phyloP scores from a whole-genome alignment of 2,329 filamentous ascomycete species.

The Chaetomium sp. region DNA sequence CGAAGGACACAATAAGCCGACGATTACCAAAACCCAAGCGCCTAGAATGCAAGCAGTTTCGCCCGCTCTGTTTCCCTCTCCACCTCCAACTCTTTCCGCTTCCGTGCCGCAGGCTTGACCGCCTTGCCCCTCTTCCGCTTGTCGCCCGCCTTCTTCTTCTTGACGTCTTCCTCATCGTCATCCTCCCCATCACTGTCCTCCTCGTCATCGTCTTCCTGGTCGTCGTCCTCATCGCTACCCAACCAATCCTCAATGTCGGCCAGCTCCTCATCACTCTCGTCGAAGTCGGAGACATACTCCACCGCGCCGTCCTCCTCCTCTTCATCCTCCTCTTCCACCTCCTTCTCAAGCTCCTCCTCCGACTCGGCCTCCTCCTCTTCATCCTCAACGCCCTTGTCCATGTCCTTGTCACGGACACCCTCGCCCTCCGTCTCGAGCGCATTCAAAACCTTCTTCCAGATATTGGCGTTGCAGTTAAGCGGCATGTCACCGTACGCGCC shows the following conservation, averaged over 20 bases:
- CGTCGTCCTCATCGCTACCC: slow-evolving; percentile 62
- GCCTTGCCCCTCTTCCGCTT: slow-evolving; percentile 48
- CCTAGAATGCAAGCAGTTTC: slow-evolving; percentile 28
- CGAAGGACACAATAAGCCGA: background rate
- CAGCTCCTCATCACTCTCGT: slow-evolving; percentile 74
- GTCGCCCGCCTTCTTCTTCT: slow-evolving; percentile 52
- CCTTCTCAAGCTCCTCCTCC: slow-evolving; percentile 59
- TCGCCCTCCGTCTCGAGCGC: slow-evolving; percentile 84
- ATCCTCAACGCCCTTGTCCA: slow-evolving; percentile 80
- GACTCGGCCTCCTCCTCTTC: slow-evolving; percentile 64
- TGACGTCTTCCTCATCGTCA: slow-evolving; percentile 37
- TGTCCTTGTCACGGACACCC: slow-evolving; percentile 74
- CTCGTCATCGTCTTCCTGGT: slow-evolving; percentile 51
- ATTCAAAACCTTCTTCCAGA: slow-evolving; percentile 95
- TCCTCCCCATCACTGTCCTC: slow-evolving; percentile 48
- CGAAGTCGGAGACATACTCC: slow-evolving; percentile 89
- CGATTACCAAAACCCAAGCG: background rate
- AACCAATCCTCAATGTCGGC: slow-evolving; percentile 90
- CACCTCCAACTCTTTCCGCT: slow-evolving; percentile 74
- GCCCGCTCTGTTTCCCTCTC: slow-evolving; percentile 53
- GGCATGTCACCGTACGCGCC: slow-evolving; percentile 93
- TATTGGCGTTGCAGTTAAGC: slow-evolving; percentile 86
- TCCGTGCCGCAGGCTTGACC: slow-evolving; percentile 46
- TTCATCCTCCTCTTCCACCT: slow-evolving; percentile 59
- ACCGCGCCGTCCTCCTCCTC: slow-evolving; percentile 68